Evolutionary conservation across 2,329 filamentous ascomycete genomes (phyloP).

Genomic region (Colletotrichum sp.): DNA sequence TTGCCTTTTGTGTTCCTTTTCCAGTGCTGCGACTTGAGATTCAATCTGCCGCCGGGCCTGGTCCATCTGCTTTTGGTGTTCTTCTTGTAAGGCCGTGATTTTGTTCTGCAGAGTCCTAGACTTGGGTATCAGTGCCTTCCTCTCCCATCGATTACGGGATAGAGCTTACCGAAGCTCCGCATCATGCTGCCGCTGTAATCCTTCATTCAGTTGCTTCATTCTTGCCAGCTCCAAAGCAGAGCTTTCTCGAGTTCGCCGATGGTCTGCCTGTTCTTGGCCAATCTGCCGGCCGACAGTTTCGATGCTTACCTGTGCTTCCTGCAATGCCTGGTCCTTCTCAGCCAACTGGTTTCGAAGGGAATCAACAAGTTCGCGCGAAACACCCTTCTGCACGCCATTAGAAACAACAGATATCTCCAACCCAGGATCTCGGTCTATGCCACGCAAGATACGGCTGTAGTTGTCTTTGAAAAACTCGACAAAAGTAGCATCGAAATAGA

Average conservation of each 20-base stretch:
- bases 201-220: slow-evolving; percentile 72
- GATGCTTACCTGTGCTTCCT: slow-evolving; percentile 50
- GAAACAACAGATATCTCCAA: slow-evolving; percentile 82
- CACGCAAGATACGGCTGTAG: slow-evolving; percentile 82
- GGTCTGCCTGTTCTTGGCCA: slow-evolving; percentile 76
- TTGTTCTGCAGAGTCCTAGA: slow-evolving; percentile 15
- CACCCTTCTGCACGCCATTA: slow-evolving; percentile 83
- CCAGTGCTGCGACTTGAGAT: slow-evolving; percentile 42
- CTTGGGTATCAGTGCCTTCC: background rate
- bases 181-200: slow-evolving; percentile 72
- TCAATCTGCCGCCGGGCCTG: slow-evolving; percentile 52
- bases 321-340: slow-evolving; percentile 65
- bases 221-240: slow-evolving; percentile 56
- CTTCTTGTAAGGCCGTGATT: slow-evolving; percentile 21
- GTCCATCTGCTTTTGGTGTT: slow-evolving; percentile 21
- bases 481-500: slow-evolving; percentile 86
- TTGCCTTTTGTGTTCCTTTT: slow-evolving; percentile 20
- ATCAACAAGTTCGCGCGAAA: slow-evolving; percentile 93
- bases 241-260: slow-evolving; percentile 68
- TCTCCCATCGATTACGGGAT: background rate
- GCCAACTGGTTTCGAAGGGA: slow-evolving; percentile 78
- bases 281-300: slow-evolving; percentile 57
- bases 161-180: slow-evolving; percentile 62
- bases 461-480: slow-evolving; percentile 97
- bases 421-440: slow-evolving; percentile 89